A percentile compares a stretch with the other conserved stretches of the same genome.
Evolutionary conservation across 2,329 filamentous ascomycete genomes (phyloP).

Genomic region (Ilyonectria robusta): DNA sequence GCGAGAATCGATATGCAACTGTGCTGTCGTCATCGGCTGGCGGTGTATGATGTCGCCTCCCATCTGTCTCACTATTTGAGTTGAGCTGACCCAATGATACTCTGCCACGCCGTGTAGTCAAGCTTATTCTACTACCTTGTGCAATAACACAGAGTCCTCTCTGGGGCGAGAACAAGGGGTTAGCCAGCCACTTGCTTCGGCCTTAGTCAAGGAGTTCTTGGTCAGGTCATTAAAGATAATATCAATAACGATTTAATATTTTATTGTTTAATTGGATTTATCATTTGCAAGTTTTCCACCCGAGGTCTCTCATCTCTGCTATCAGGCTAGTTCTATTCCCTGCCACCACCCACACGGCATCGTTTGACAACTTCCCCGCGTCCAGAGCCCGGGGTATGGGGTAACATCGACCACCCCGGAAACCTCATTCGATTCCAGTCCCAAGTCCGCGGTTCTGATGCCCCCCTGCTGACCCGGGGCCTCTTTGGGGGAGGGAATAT

Average conservation of each 20-base stretch:
- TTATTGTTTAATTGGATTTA: conserved; percentile 8
- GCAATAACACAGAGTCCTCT: conserved; percentile 1
- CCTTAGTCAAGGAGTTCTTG: not conserved
- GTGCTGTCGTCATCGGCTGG: not conserved
- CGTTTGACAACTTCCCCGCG: conserved; percentile 22
- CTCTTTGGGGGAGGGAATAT: conserved; percentile 10
- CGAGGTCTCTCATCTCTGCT: not conserved
- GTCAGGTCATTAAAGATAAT: not conserved
- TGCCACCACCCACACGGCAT: conserved; percentile 21
- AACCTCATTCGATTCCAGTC: conserved; percentile 32
- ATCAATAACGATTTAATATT: not conserved
- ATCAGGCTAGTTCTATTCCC: conserved; percentile 1
- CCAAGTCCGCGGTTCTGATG: conserved; percentile 28
- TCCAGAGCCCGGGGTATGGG: conserved; percentile 22
- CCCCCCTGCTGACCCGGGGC: conserved; percentile 18
- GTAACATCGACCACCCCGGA: conserved; percentile 20
- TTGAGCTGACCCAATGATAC: conserved; percentile 15
- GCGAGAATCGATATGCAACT: not conserved
- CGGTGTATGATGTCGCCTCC: not conserved
- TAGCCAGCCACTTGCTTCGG: not conserved
- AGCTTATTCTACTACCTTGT: conserved; percentile 8
- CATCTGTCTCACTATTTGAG: not conserved
- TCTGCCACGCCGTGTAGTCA: conserved; percentile 8
- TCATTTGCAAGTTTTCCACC: not conserved
- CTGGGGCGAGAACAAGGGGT: conserved; percentile 19